Evolutionary conservation across 169 alveolate genomes (phyloP).

Genomic region (Eimeria falciformis): DNA sequence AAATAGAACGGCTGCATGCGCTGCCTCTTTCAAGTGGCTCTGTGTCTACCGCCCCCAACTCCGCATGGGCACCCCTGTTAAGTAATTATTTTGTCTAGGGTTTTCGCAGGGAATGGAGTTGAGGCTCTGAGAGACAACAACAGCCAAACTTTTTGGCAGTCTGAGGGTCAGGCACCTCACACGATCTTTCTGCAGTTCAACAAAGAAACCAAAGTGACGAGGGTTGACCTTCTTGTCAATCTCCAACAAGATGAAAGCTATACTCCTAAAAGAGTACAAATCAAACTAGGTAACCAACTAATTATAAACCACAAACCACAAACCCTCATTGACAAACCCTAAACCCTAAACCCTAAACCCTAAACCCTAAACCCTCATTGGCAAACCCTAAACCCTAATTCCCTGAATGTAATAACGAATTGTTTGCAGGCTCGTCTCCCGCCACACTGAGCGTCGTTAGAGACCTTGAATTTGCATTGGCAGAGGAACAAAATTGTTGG

Average conservation of each 20-base stretch:
- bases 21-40: not conserved
- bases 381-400: not conserved
- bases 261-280: conserved; percentile 88
- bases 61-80: not conserved
- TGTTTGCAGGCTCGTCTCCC: conserved; percentile 1
- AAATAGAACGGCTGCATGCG: too few species aligned
- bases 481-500: conserved; percentile 17
- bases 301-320: not conserved
- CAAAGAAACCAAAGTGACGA: conserved; percentile 84
- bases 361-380: not conserved
- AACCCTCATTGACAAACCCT: not conserved
- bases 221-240: conserved; percentile 87
- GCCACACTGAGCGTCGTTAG: conserved; percentile 9
- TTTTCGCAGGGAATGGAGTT: conserved; percentile 80
- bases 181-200: conserved; percentile 88
- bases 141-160: conserved; percentile 90
- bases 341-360: conserved; percentile 3
- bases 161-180: conserved; percentile 90
- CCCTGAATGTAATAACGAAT: not conserved
- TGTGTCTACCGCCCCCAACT: not conserved
- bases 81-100: not conserved
- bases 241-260: conserved; percentile 89
- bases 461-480: conserved; percentile 3
- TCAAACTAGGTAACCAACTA: conserved; percentile 82
- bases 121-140: conserved; percentile 88